Conservation (phyloP, 2,329 filamentous ascomycete genomes). For the Malbranchea zuffiana region DNA sequence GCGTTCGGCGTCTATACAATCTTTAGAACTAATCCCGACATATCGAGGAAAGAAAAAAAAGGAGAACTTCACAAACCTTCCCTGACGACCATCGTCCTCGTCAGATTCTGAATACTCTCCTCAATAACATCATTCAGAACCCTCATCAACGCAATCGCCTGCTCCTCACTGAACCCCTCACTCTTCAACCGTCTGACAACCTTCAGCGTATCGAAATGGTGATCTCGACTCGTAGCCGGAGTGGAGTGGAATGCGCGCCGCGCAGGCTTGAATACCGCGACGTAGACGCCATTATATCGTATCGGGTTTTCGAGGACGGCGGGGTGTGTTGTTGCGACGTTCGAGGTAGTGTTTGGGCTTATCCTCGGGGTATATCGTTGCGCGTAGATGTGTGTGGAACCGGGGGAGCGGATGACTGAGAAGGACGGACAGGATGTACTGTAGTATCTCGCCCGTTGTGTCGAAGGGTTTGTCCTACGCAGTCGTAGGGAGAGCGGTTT, state of each 20-base stretch:
- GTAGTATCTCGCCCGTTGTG: neutral
- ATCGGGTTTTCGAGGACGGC: slow-evolving; percentile 21
- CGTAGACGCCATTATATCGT: slow-evolving; percentile 39
- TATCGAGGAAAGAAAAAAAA: neutral
- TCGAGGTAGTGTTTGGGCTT: neutral
- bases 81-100: slow-evolving; percentile 91
- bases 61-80: slow-evolving; percentile 56
- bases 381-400: slow-evolving; percentile 3
- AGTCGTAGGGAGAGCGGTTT: neutral
- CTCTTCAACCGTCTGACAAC: slow-evolving; percentile 82
- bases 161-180: slow-evolving; percentile 91
- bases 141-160: slow-evolving; percentile 97
- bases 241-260: slow-evolving; percentile 49
- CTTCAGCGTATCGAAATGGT: slow-evolving; percentile 97
- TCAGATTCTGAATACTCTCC: slow-evolving; percentile 95
- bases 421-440: neutral
- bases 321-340: neutral
- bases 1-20: slow-evolving; percentile 35
- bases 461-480: neutral
- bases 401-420: neutral
- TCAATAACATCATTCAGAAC: slow-evolving; percentile 94
- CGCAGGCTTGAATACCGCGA: slow-evolving; percentile 33
- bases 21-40: neutral
- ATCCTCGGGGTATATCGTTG: neutral
- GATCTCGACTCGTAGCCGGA: slow-evolving; percentile 53